These are phyloP conservation scores for Actinomortierella wolfii DNA, from an alignment of 371 early-diverging fungal genomes.

Conservation along the genomic window DNA sequence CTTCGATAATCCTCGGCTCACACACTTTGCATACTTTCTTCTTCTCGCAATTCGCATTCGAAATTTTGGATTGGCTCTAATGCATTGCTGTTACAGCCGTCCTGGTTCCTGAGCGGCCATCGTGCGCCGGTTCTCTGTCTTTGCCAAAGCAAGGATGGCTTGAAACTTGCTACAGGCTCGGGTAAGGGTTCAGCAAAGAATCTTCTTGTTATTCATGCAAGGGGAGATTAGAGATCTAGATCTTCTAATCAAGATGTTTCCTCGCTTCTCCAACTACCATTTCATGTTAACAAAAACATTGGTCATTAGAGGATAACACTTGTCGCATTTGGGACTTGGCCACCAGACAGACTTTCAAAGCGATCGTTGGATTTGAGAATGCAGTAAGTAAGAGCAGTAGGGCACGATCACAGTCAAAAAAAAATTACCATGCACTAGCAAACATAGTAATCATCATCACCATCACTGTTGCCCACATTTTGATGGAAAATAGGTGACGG, in stretches of 20 bases:
- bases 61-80: no score
- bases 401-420: not conserved
- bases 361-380: constrained; percentile 30
- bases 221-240: not conserved
- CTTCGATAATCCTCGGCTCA: no score
- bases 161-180: constrained; percentile 46
- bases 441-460: no score
- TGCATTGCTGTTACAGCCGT: constrained; percentile 4
- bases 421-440: not conserved
- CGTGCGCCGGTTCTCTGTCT: constrained; percentile 31
- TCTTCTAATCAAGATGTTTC: not conserved
- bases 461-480: not conserved
- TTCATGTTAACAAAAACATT: not conserved
- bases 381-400: constrained; percentile 10
- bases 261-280: not conserved
- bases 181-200: constrained; percentile 10
- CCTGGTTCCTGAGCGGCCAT: constrained; percentile 32
- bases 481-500: constrained; percentile 11
- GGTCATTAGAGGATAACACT: constrained; percentile 32
- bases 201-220: not conserved
- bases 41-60: no score
- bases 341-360: constrained; percentile 31
- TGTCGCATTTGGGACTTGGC: constrained; percentile 45
- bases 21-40: no score
- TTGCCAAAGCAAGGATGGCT: constrained; percentile 17